Conservation (phyloP, 2,329 filamentous ascomycete genomes). For the Verticillium klebahnii region DNA sequence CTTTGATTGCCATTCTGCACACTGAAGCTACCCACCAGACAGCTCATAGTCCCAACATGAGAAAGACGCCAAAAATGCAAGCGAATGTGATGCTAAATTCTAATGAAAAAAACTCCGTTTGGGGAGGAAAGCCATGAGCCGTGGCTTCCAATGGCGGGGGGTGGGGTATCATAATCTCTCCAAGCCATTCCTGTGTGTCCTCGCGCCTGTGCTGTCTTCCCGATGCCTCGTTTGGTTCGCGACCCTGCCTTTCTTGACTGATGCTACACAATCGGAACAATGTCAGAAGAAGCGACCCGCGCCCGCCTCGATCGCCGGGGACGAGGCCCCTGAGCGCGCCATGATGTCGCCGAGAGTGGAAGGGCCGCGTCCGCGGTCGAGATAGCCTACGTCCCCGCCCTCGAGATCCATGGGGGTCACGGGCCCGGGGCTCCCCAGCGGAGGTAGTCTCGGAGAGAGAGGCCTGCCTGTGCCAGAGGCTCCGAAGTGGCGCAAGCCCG, state of each 20-base stretch:
- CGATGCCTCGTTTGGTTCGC: neutral
- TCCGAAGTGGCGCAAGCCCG: conserved; percentile 30
- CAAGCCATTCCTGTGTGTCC: neutral
- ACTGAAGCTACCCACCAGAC: too few relatives aligned
- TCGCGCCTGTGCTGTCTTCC: neutral
- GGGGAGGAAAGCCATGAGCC: neutral
- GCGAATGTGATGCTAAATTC: neutral
- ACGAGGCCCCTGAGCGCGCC: conserved; percentile 23
- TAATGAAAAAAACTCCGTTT: neutral
- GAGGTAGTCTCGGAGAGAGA: conserved; percentile 42
- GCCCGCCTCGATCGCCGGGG: conserved; percentile 26
- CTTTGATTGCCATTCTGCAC: too few relatives aligned
- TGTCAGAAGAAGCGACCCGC: conserved; percentile 19
- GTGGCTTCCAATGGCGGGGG: neutral
- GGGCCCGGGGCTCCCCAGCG: conserved; percentile 54
- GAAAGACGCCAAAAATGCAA: neutral
- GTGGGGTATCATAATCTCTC: conserved; percentile 12
- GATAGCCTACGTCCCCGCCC: conserved; percentile 29
- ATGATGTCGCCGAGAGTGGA: conserved; percentile 21
- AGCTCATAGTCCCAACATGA: neutral
- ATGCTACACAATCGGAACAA: neutral
- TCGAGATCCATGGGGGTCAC: conserved; percentile 58
- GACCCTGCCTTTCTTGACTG: neutral
- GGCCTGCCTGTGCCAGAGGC: conserved; percentile 40
- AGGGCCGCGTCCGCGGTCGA: conserved; percentile 20